Evolutionary conservation across 2,329 filamentous ascomycete species (phyloP).

Genomic region (Calonectria multiphialidica): DNA sequence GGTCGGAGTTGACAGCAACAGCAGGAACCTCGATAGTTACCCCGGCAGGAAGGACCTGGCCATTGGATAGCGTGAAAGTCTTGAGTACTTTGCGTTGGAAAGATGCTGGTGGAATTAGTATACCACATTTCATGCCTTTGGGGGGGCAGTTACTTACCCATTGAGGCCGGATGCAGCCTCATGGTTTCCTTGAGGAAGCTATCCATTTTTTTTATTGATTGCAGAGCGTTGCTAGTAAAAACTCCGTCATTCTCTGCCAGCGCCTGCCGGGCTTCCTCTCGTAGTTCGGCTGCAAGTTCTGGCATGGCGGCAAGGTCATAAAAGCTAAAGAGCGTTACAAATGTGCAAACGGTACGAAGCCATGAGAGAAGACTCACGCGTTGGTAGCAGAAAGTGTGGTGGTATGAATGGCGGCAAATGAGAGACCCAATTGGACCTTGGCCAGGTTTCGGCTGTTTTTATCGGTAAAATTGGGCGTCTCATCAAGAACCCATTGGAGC

Average conservation of each 20-base stretch:
- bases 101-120: conserved; percentile 45
- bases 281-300: conserved; percentile 62
- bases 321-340: no score
- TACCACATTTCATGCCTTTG: no score
- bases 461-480: conserved; percentile 48
- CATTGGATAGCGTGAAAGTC: conserved; percentile 65
- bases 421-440: conserved; percentile 56
- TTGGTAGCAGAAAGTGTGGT: conserved; percentile 60
- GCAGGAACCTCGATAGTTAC: conserved; percentile 57
- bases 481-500: conserved; percentile 60
- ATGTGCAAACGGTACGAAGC: no score
- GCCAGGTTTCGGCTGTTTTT: conserved; percentile 52
- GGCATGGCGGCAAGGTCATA: conserved; percentile 65
- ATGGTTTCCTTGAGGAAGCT: conserved; percentile 55
- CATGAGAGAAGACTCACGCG: conserved; percentile 45
- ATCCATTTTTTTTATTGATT: conserved; percentile 54
- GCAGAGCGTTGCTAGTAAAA: conserved; percentile 50
- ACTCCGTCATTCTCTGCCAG: conserved; percentile 50
- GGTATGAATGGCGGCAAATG: conserved; percentile 65
- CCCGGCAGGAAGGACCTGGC: conserved; percentile 60
- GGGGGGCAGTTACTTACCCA: conserved; percentile 52
- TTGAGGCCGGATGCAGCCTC: conserved; percentile 43
- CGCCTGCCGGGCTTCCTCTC: conserved; percentile 61
- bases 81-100: conserved; percentile 64
- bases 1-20: conserved; percentile 52